Base-by-base conservation (phyloP, 2,329 filamentous ascomycete genomes). In the Calonectria hongkongensis region DNA sequence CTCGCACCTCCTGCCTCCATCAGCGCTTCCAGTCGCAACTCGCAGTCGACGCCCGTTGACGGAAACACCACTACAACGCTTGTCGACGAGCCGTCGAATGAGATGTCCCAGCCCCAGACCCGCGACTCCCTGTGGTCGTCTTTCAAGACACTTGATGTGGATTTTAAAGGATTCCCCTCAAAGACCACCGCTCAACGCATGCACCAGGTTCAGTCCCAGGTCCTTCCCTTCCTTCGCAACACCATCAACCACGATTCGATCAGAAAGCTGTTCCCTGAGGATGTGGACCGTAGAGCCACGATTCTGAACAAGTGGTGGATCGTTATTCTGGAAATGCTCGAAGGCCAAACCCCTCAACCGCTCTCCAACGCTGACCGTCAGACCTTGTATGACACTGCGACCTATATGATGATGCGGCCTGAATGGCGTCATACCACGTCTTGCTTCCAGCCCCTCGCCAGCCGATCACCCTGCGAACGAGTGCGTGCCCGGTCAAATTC, bases 301-400 rank as follows among this genome's bases (percentile, higher is more conserved):
- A 94, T 97, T 60, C 85, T 98, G 71, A 95, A 97, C 82, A 96
- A 94, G 81, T 98, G 96, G 96, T 98, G 96, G 96, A 93, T 89
- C 51, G 92, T 91, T 1, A 86, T 98, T 47, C 85, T 98, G 69
- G 95, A 97, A 72, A 92, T 98, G 87, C 89, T 98, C 28, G 92
- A 95, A 76, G 94, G 93, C 39, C 90, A 90, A 7, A 76, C 85
- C 69, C 83, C 88, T 63, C 93, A 95, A 79, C 93, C 94, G 3
- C 92, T 98, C 16, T 92, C 95, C 1, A 94, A 94, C 13, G 93
- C 95, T n/a, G 96, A 98, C 80, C 89, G 95, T 39, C 94, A 95
- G 0, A 89, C 92, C 3, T 91, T 98, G 51, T 89, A 98, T 39
- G 95, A 98, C 80, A 94, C 92, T 6, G 89, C 94, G 27, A 92